A percentile compares a stretch with the other conserved stretches of the same genome.
phyloP scores from a whole-genome alignment of 371 early-diverging fungal genomes.

The Nematocida sp. region DNA sequence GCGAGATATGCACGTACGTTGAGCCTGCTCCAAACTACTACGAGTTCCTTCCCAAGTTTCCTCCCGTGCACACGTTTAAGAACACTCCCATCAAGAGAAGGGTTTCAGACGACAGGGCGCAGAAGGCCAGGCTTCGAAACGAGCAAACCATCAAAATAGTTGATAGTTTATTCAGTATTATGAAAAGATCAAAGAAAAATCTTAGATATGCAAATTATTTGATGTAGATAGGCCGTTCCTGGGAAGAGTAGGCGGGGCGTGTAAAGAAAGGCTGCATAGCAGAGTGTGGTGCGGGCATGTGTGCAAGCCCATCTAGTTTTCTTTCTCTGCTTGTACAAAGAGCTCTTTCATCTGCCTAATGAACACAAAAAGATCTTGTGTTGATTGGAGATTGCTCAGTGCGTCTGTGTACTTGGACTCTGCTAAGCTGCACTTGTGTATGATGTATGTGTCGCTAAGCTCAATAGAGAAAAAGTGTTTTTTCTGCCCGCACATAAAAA shows the following conservation, averaged over 20 bases:
- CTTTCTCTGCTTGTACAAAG: conserved; percentile 9
- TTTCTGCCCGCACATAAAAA: conserved; percentile 6
- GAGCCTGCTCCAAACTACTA: conserved; percentile 63
- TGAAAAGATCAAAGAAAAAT: conserved; percentile 16
- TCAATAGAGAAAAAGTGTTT: conserved; percentile 18
- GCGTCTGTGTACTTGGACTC: conserved; percentile 26
- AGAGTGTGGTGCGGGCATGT: background rate
- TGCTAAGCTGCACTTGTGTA: conserved; percentile 14
- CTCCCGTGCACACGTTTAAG: conserved; percentile 63
- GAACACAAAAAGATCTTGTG: conserved; percentile 33
- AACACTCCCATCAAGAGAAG: conserved; percentile 53
- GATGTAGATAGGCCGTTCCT: background rate
- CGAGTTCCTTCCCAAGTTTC: conserved; percentile 64
- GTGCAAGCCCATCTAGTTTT: background rate
- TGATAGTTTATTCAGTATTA: conserved; percentile 57
- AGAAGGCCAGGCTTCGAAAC: conserved; percentile 58
- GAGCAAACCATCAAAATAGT: conserved; percentile 62
- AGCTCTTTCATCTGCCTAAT: conserved; percentile 24
- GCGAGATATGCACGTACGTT: conserved; percentile 50
- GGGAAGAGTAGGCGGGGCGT: background rate
- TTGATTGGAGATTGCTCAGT: background rate
- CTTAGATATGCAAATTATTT: conserved; percentile 33
- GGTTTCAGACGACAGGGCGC: conserved; percentile 43
- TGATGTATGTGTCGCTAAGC: conserved; percentile 29
- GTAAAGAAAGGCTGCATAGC: background rate